A percentile compares a stretch with the other conserved stretches of the same genome.
phyloP scores from a whole-genome alignment of 345 rosid species.

The Aquilaria sinensis region DNA sequence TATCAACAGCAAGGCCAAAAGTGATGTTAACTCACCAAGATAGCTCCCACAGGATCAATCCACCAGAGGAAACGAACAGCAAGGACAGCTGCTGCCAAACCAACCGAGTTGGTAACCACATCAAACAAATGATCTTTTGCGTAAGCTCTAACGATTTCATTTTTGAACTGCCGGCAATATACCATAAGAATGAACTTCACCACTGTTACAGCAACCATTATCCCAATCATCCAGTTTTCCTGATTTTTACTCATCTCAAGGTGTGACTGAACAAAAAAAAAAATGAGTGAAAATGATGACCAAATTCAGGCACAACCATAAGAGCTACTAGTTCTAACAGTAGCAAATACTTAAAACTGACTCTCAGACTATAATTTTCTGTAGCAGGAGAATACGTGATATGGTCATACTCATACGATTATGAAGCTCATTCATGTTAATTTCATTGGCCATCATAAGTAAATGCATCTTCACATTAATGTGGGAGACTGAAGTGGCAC shows the following conservation, averaged over 20 bases:
- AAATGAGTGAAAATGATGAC: neutral
- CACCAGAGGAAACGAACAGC: constrained; percentile 46
- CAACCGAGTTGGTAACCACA: constrained; percentile 49
- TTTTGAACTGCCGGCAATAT: constrained; percentile 43
- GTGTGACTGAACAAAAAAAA: constrained; percentile 19
- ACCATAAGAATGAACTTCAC: constrained; percentile 44
- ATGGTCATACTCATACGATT: too few relatives aligned
- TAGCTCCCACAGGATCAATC: constrained; percentile 60
- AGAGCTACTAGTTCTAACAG: too few relatives aligned
- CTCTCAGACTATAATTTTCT: too few relatives aligned
- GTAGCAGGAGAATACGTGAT: too few relatives aligned
- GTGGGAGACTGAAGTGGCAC: neutral
- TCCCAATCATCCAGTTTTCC: constrained; percentile 51
- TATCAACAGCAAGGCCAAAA: constrained; percentile 2
- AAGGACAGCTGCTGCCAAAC: constrained; percentile 43
- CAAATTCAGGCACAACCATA: too few relatives aligned
- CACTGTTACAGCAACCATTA: constrained; percentile 35
- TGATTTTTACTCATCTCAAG: constrained; percentile 23
- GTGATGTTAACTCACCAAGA: constrained; percentile 27
- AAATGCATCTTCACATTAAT: neutral
- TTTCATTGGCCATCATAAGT: too few relatives aligned
- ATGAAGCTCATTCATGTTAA: too few relatives aligned
- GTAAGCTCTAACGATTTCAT: constrained; percentile 42
- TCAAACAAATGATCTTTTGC: constrained; percentile 58
- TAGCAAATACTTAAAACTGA: too few relatives aligned